Base-by-base conservation (phyloP, 352 stramenopile genomes). In the Globisporangium nodosum region DNA sequence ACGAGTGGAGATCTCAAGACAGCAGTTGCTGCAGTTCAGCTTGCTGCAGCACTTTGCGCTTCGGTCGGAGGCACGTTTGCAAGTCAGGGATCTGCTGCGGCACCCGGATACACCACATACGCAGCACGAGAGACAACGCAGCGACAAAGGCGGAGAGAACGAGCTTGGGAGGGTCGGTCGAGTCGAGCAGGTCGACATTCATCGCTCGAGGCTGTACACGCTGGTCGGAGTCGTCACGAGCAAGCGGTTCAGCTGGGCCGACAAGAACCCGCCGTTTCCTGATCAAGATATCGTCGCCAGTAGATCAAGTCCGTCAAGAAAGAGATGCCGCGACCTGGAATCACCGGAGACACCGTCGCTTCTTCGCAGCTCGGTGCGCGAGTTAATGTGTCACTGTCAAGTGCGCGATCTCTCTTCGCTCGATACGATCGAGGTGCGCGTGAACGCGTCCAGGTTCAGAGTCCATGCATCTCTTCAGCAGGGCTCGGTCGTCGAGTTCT, bases 391-490 rank as follows among this genome's bases (percentile, higher is more conserved):
- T 16, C 54, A 63, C 6, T 43, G 76, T 54, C 51, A 69, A 56
- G 45, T 90, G 16, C 76, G 80, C 4, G 78, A 85, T 53, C 52
- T 82, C 15, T 20, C 57, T 1, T 69, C 68, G 45, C 39, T 80
- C 2, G 73, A 90, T 55, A 65, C 63, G 21, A 62, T 90, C 11
- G 67, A 76, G 9, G 61, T 92, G 51, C 71, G 64, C 15, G 56
- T 88, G 7, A 73, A 90, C 56, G 56, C 59, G 2, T 71, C 69
- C 3, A 65, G 54, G 8, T 88, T 88, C 61, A 69, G 76, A 35
- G 46, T 68, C 1, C 58, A 73, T 8, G 69, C 58, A 7, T 43
- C 47, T 3, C 48, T 88, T 18, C 66, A 75, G 37, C 24, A 56
- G n/a, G 50, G 69, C 46, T 49, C 20, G 24, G 37, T 87, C 3